phyloP scores from a whole-genome alignment of 345 rosid genomes.

The Pugionium dolabratum region DNA sequence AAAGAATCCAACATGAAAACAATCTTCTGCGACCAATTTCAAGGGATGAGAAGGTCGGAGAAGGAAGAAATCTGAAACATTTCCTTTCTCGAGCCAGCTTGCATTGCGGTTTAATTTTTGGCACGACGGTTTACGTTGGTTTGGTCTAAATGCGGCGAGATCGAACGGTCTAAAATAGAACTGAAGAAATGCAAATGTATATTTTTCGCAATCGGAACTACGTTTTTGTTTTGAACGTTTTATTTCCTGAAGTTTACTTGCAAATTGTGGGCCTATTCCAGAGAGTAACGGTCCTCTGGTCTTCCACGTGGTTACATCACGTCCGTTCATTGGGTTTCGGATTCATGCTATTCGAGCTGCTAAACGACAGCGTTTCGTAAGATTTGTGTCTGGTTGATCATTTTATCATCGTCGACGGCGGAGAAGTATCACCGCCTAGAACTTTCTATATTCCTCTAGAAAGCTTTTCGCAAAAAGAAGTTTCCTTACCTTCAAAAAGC shows the following conservation, averaged over 20 bases:
- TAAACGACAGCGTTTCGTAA: slow-evolving; percentile 10
- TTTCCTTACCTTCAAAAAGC: slow-evolving; percentile 40
- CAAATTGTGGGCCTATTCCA: too few relatives aligned
- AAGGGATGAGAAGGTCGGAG: slow-evolving; percentile 2
- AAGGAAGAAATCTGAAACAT: neutral
- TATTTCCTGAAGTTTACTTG: neutral
- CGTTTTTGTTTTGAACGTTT: neutral
- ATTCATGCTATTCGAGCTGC: neutral
- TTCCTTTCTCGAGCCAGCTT: neutral
- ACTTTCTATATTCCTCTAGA: slow-evolving; percentile 37
- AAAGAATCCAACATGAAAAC: slow-evolving; percentile 30
- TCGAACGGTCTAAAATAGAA: neutral
- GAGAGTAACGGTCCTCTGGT: neutral
- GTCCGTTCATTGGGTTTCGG: neutral
- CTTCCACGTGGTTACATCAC: slow-evolving; percentile 32
- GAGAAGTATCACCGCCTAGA: slow-evolving; percentile 39
- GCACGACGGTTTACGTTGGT: slow-evolving; percentile 2
- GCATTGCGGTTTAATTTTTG: neutral
- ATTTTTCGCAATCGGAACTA: neutral
- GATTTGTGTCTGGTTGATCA: neutral
- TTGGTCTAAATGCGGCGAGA: neutral
- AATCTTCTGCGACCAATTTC: slow-evolving; percentile 7
- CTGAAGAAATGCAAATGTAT: neutral
- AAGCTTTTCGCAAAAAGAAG: neutral
- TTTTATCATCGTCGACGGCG: slow-evolving; percentile 23